Conservation (phyloP, 2,329 filamentous ascomycete genomes). For the Fusarium sp. region DNA sequence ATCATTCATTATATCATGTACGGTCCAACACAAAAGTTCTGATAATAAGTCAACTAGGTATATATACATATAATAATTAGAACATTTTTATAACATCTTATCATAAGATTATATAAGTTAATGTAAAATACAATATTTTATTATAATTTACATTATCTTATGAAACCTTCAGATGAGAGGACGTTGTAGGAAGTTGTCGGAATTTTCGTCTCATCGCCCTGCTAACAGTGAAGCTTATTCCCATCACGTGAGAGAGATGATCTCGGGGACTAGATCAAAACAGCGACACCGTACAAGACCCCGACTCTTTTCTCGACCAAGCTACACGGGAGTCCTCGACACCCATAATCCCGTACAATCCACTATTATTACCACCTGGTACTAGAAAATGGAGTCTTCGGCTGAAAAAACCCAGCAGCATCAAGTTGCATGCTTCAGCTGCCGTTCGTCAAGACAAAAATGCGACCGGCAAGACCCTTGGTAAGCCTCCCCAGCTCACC, state of each 20-base stretch:
- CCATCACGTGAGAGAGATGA: constrained; percentile 1
- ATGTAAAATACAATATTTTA: too few relatives aligned
- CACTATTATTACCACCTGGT: background rate
- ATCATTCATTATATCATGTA: too few relatives aligned
- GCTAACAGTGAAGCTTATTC: background rate
- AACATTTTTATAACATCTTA: too few relatives aligned
- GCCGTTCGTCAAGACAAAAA: constrained; percentile 24
- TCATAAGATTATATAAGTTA: too few relatives aligned
- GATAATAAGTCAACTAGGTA: too few relatives aligned
- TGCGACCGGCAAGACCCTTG: constrained; percentile 27
- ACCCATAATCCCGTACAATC: background rate
- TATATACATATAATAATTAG: too few relatives aligned
- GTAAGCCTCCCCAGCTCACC: background rate
- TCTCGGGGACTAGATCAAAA: constrained; percentile 28
- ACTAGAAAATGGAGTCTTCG: background rate
- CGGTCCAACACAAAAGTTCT: too few relatives aligned
- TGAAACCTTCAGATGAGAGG: too few relatives aligned
- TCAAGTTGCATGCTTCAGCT: constrained; percentile 29
- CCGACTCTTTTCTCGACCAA: constrained; percentile 4
- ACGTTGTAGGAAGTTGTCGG: too few relatives aligned
- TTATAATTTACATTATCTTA: too few relatives aligned
- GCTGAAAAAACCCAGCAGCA: constrained; percentile 13
- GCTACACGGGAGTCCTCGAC: background rate
- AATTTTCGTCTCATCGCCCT: too few relatives aligned
- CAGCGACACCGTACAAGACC: constrained; percentile 23